Conservation (phyloP, 768 basidiomycete species). For the Leccinum variicolor region DNA sequence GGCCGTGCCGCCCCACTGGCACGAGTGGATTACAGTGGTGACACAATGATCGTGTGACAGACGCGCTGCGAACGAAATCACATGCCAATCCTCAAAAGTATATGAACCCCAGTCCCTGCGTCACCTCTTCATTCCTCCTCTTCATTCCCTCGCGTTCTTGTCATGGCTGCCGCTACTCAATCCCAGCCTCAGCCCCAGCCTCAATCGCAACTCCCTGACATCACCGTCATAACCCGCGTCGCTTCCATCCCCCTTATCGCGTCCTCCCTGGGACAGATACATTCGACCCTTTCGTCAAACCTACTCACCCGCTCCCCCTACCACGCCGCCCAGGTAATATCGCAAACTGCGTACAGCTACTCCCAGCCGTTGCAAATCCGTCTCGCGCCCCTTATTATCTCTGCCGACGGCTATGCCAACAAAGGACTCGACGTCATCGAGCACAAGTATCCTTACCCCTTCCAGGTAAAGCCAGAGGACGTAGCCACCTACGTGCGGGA, state of each 20-base stretch:
- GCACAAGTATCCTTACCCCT: constrained; percentile 71
- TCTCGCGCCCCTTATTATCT: constrained; percentile 61
- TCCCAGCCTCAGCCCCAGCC: constrained; percentile 20
- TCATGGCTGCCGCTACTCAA: constrained; percentile 38
- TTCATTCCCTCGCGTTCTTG: background rate
- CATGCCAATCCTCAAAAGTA: constrained; percentile 20
- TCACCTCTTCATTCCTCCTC: constrained; percentile 5
- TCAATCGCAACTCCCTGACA: constrained; percentile 39
- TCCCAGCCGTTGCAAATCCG: constrained; percentile 64
- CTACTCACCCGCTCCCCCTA: constrained; percentile 63
- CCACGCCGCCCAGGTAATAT: constrained; percentile 58
- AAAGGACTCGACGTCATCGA: constrained; percentile 73
- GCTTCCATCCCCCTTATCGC: constrained; percentile 73
- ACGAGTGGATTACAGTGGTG: constrained; percentile 6
- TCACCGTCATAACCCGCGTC: constrained; percentile 62
- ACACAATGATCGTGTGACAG: constrained; percentile 21
- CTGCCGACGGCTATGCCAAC: constrained; percentile 67
- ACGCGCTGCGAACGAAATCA: constrained; percentile 18
- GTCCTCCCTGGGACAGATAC: constrained; percentile 57
- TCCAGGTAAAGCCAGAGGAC: constrained; percentile 71
- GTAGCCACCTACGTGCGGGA: constrained; percentile 58
- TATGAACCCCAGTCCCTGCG: constrained; percentile 26
- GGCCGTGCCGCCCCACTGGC: background rate
- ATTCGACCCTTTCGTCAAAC: constrained; percentile 57
- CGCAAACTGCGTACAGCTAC: constrained; percentile 54